Evolutionary conservation across 2,329 filamentous ascomycete genomes (phyloP).

Genomic region (Pseudohalonectria lignicola): DNA sequence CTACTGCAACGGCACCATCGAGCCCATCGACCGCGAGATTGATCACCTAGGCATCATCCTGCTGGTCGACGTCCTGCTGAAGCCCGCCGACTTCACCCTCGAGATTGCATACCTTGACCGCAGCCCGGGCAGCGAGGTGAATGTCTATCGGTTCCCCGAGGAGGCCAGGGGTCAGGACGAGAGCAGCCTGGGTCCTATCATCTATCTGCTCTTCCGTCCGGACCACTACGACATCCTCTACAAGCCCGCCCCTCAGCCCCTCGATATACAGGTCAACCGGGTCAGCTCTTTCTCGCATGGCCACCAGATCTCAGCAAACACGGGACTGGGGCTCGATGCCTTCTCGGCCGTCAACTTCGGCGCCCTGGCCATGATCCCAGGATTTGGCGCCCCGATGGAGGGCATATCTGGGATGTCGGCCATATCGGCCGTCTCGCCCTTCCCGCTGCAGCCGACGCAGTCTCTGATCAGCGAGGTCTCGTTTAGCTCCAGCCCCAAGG

Average conservation of each 20-base stretch:
- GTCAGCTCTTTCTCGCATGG: slow-evolving; percentile 31
- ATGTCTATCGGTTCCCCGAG: slow-evolving; percentile 53
- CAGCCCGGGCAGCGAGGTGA: slow-evolving; percentile 67
- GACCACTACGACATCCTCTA: slow-evolving; percentile 96
- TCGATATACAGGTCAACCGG: slow-evolving; percentile 41
- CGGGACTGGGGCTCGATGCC: slow-evolving; percentile 22
- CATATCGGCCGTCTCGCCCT: slow-evolving; percentile 1
- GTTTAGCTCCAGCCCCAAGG: background rate
- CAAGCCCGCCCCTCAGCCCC: slow-evolving; percentile 16
- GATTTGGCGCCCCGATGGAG: slow-evolving; percentile 21
- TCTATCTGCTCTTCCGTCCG: slow-evolving; percentile 53
- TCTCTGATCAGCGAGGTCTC: background rate
- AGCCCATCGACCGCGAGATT: slow-evolving; percentile 71
- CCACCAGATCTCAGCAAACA: slow-evolving; percentile 28
- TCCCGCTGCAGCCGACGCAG: slow-evolving; percentile 3
- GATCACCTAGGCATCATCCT: slow-evolving; percentile 79
- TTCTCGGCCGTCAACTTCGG: slow-evolving; percentile 32
- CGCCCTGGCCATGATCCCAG: slow-evolving; percentile 34
- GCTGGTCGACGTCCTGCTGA: slow-evolving; percentile 67
- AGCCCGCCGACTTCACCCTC: slow-evolving; percentile 66
- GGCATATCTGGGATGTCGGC: slow-evolving; percentile 4
- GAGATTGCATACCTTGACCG: slow-evolving; percentile 89
- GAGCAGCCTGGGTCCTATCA: slow-evolving; percentile 34
- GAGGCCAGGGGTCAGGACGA: slow-evolving; percentile 35
- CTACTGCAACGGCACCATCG: slow-evolving; percentile 61